These are phyloP conservation scores for Xylaria polymorpha DNA, from an alignment of 2,329 filamentous ascomycete species.

Conservation along the genomic window DNA sequence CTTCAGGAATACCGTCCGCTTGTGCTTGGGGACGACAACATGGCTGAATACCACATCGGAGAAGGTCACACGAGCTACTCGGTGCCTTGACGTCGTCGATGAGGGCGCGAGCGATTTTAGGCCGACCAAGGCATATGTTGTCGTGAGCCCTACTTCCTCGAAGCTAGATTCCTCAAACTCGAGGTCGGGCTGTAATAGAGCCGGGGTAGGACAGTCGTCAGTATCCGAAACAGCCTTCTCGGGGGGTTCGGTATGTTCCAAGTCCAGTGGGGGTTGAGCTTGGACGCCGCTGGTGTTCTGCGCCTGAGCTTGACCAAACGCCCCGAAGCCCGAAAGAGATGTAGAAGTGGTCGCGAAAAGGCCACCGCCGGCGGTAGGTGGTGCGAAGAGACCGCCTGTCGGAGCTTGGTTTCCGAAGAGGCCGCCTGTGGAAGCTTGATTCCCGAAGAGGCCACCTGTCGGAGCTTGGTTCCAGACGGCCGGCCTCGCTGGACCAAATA, in stretches of 20 bases:
- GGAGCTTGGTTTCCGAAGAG: background rate
- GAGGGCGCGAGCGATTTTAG: slow-evolving; percentile 66
- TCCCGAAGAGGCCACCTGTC: background rate
- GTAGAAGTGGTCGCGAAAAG: background rate
- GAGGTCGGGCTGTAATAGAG: slow-evolving; percentile 49
- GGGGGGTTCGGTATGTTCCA: background rate
- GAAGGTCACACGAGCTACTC: slow-evolving; percentile 67
- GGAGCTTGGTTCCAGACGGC: background rate
- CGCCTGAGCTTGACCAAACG: background rate
- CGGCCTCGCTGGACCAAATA: background rate
- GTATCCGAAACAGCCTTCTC: background rate
- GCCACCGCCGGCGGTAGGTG: background rate
- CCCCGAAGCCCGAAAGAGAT: background rate
- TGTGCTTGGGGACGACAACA: slow-evolving; percentile 70
- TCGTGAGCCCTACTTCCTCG: slow-evolving; percentile 69
- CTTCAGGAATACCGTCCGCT: slow-evolving; percentile 68
- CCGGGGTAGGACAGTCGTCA: slow-evolving; percentile 36
- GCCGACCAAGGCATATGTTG: slow-evolving; percentile 70
- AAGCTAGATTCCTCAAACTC: slow-evolving; percentile 65
- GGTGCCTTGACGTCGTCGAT: slow-evolving; percentile 65
- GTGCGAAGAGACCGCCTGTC: too few relatives aligned
- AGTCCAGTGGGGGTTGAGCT: background rate
- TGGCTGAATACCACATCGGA: slow-evolving; percentile 64
- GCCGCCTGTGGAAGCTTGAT: background rate
- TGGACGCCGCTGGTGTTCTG: background rate